Evolutionary conservation across 257 asterid genomes (phyloP).

Genomic region (Solanum etuberosum): DNA sequence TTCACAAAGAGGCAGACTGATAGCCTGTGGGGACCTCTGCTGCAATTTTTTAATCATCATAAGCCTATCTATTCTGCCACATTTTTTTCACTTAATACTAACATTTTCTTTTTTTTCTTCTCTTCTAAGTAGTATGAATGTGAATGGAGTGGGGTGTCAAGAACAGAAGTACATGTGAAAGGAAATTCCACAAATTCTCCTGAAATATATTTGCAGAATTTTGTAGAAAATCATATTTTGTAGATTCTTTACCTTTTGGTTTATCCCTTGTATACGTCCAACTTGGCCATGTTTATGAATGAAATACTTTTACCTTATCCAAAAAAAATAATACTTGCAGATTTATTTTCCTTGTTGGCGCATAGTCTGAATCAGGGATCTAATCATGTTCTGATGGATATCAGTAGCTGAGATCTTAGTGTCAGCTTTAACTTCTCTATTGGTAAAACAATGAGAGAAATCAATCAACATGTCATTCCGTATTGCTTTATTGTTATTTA

Average conservation of each 20-base stretch:
- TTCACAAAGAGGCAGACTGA: background rate
- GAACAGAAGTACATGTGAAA: background rate
- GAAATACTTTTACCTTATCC: background rate
- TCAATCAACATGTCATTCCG: background rate
- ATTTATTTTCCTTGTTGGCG: background rate
- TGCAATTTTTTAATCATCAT: background rate
- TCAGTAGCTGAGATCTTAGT: background rate
- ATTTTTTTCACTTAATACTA: background rate
- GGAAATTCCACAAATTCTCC: background rate
- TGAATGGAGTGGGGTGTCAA: background rate
- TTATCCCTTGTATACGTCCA: background rate
- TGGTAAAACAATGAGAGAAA: background rate
- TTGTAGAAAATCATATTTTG: background rate
- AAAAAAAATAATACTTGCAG: background rate
- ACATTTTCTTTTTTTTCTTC: background rate
- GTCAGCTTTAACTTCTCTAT: background rate
- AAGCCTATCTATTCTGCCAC: background rate
- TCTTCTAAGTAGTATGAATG: background rate
- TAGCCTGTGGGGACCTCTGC: background rate
- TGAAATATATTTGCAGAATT: background rate
- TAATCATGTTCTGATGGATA: background rate
- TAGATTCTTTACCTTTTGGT: background rate
- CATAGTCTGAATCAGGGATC: background rate
- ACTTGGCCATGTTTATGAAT: background rate
- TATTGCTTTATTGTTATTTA: background rate